Base-by-base conservation (phyloP, 192 early-diverging fungal species). In the Backusella tarrabulga region DNA sequence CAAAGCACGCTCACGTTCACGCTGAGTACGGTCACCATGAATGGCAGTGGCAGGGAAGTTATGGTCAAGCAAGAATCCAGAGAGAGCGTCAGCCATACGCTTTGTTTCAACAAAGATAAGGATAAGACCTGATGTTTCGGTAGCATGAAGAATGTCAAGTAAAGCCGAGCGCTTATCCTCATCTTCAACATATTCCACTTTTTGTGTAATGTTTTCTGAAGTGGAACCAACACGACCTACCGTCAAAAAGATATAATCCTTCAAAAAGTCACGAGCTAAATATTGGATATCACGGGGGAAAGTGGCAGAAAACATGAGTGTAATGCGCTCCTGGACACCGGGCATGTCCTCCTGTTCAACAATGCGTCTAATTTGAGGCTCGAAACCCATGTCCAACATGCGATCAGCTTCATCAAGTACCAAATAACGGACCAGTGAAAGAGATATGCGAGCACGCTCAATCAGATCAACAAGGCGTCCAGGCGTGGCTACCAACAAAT, bases 61-160 rank as follows among this genome's bases (percentile, higher is more conserved):
- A 79, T 93, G 86, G 78, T 87, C 76, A 36, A 91, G 82, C 75
- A 99, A 86, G 74, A 93, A 95, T 83, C 95, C 92, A 83, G 91
- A 94, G 41, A 99, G 91, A 75, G 92, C 90, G 78, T 99, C 97
- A 38, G 96, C 97, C 88, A 92, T 92, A 73, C 95, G 91, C 88
- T 98, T 99, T 76, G 97, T 99, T 84, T 98, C 96, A 26, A 97
- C 96, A 88, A 99, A 99, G 71, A 99, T 95, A 38, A 99, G 88
- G 29, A 95, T 97, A 77, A 98, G 84, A 36, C 93, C 89, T 15
- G 86, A 81, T 54, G 79, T 81, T 77, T 89, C 88, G 73, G 75
- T 77, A 56, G 90, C 86, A 34, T 85, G 85, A 34, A 93, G 86
- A 34, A 99, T 91, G 80, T 99, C 96, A 29, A 98, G 88, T 42